A percentile compares a stretch with the other conserved stretches of the same genome.
Evolutionary conservation across 2,329 filamentous ascomycete genomes (phyloP).

Genomic region (Phaeophleospora eucalypticola): DNA sequence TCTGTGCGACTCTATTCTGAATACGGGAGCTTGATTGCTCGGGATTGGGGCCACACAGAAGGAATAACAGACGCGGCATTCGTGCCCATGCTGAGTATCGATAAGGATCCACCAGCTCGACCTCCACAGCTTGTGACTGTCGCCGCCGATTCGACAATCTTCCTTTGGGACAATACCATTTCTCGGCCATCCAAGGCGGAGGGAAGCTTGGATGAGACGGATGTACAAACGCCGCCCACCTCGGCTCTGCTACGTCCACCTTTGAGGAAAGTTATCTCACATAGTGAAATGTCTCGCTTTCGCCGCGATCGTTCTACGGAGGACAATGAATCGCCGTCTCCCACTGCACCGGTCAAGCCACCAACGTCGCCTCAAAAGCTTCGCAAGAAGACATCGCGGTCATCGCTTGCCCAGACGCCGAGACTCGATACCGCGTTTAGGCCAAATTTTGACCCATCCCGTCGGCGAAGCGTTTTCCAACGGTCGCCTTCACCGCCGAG

Average conservation of each 20-base stretch:
- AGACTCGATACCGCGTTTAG: slow-evolving; percentile 42
- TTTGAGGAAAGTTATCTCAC: slow-evolving; percentile 78
- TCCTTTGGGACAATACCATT: slow-evolving; percentile 42
- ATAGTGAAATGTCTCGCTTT: slow-evolving; percentile 80
- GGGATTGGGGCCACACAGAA: slow-evolving; percentile 94
- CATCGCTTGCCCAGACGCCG: slow-evolving; percentile 45
- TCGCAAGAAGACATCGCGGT: slow-evolving; percentile 53
- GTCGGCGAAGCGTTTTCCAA: slow-evolving; percentile 27
- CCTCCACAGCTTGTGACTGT: slow-evolving; percentile 43
- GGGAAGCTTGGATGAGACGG: slow-evolving; percentile 3
- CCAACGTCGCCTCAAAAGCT: slow-evolving; percentile 49
- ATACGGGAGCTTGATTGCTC: slow-evolving; percentile 71
- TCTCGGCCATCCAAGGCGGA: not conserved
- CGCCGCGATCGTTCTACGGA: slow-evolving; percentile 47
- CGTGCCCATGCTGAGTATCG: slow-evolving; percentile 44
- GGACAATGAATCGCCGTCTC: slow-evolving; percentile 29
- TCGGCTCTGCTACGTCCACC: slow-evolving; percentile 61
- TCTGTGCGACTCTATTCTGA: slow-evolving; percentile 88
- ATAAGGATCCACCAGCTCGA: slow-evolving; percentile 3
- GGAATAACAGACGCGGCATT: slow-evolving; percentile 82
- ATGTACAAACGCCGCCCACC: slow-evolving; percentile 2
- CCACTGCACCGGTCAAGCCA: slow-evolving; percentile 42
- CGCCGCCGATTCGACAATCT: slow-evolving; percentile 49
- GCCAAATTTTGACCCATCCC: slow-evolving; percentile 19
- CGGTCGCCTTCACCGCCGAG: slow-evolving; percentile 43